Evolutionary conservation across 495 filamentous ascomycete genomes (phyloP).

Genomic region (Aspergillus diversus): DNA sequence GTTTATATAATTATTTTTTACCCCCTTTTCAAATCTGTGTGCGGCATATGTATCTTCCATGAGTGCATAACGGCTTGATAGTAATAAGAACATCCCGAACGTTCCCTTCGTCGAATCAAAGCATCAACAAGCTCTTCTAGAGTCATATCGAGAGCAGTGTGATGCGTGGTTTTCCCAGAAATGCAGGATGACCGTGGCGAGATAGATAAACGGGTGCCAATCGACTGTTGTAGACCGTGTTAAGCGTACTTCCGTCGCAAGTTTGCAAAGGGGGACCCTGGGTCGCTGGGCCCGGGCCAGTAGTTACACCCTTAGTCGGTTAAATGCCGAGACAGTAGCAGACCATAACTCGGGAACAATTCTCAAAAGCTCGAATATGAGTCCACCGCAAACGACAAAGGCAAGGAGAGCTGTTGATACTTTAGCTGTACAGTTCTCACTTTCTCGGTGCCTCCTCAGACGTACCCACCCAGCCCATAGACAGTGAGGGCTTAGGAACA

Average conservation of each 20-base stretch:
- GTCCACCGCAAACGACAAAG: conserved; percentile 83
- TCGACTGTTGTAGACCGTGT: no score
- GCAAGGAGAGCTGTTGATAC: conserved; percentile 64
- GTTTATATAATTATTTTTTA: background rate
- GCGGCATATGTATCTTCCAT: background rate
- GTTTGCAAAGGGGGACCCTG: no score
- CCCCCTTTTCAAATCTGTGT: background rate
- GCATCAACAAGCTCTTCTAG: no score
- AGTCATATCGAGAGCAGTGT: no score
- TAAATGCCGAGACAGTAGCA: conserved; percentile 30
- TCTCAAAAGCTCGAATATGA: conserved; percentile 80
- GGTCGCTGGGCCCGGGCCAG: background rate
- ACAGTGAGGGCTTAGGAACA: conserved; percentile 76
- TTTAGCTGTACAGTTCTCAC: conserved; percentile 11
- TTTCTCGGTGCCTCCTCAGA: conserved; percentile 18
- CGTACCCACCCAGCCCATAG: conserved; percentile 83
- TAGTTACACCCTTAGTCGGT: conserved; percentile 16
- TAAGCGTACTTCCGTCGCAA: no score
- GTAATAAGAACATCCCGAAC: no score
- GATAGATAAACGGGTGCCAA: no score
- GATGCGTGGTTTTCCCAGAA: no score
- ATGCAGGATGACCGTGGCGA: no score
- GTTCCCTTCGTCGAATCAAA: no score
- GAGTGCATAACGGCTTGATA: no score
- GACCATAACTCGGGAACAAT: conserved; percentile 64